Percentiles rank a stretch among this genome's conserved stretches.
Evolutionary conservation across 768 basidiomycete species (phyloP).

Genomic region (Boletus subcaerulescens): DNA sequence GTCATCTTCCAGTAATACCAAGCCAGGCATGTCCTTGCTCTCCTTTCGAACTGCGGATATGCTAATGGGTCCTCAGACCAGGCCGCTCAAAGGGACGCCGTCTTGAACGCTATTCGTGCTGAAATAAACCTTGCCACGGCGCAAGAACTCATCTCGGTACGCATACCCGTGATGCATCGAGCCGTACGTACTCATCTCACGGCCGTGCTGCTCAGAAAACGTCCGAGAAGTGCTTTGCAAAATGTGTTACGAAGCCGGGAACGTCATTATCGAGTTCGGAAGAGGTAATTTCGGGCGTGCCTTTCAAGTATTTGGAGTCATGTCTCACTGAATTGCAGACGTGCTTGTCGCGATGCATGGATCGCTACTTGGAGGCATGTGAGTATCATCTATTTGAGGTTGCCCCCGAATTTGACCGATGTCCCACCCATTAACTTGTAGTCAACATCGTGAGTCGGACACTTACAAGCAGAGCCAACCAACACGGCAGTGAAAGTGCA

Average conservation of each 20-base stretch:
- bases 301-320: neutral
- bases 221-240: slow-evolving; percentile 72
- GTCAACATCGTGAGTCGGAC: slow-evolving; percentile 77
- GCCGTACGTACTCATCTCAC: neutral
- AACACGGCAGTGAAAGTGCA: slow-evolving; percentile 22
- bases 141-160: slow-evolving; percentile 78
- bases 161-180: neutral
- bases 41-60: neutral
- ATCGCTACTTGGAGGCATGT: slow-evolving; percentile 86
- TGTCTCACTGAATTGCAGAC: slow-evolving; percentile 42
- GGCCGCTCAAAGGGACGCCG: slow-evolving; percentile 37
- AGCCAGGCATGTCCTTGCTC: slow-evolving; percentile 21
- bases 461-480: slow-evolving; percentile 54
- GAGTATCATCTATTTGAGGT: slow-evolving; percentile 31
- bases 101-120: slow-evolving; percentile 62
- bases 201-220: slow-evolving; percentile 51
- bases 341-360: slow-evolving; percentile 72
- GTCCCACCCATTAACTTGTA: slow-evolving; percentile 25
- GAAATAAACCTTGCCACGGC: slow-evolving; percentile 75
- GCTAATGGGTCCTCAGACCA: slow-evolving; percentile 25
- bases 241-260: slow-evolving; percentile 76
- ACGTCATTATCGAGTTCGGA: slow-evolving; percentile 66
- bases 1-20: slow-evolving; percentile 29
- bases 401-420: neutral
- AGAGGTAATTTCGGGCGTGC: slow-evolving; percentile 47